Base-by-base conservation (phyloP, 2,329 filamentous ascomycete genomes). In the Diaporthe citriasiana region DNA sequence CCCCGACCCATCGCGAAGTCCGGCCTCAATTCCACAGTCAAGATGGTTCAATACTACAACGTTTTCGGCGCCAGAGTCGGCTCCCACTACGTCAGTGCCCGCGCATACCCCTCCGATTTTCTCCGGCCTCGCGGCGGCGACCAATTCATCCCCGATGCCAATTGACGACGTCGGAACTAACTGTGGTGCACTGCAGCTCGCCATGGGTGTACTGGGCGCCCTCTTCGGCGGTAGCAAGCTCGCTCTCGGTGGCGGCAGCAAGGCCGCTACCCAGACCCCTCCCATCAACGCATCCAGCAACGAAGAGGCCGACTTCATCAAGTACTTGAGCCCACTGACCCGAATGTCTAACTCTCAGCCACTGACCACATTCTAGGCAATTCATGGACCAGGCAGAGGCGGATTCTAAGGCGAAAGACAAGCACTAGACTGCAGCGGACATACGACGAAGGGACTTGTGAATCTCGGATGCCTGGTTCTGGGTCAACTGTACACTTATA, bases 271-370 rank as follows among this genome's bases (percentile, higher is more conserved):
- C 65, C 84, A 86, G 74, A 82, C 87, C 66, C 89, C 89, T 76
- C 89, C 89, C 68, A 89, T 91, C 85, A 91, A 91, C 82, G 89
- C 89, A 75, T 87, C 88, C 70, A 90, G 86, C 84, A 85, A 89
- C 79, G 89, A 91, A 81, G 89, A 91, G 85, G 89, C 87, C 82
- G 88, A 91, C 81, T 91, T 91, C 83, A 90, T 91, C 86, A 90
- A 91, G 89, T 91, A 83, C 85, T 87, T 80, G 70, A 60, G 70
- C 73, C 72, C 71, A 74, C 70, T n/a, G 68, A 27, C 76, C 73
- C 50, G 73, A 72, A 68, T 8, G 7, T n/a, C 76, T 65, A 3
- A 70, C 63, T 12, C 19, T 25, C 59, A 25, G 38, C 56, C 42
- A 75, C 77, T 78, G 66, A 79, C 75, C 30, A 66, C 38, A 57